Base-by-base conservation (phyloP, 2,329 filamentous ascomycete genomes). In the Cladosporium sp. region DNA sequence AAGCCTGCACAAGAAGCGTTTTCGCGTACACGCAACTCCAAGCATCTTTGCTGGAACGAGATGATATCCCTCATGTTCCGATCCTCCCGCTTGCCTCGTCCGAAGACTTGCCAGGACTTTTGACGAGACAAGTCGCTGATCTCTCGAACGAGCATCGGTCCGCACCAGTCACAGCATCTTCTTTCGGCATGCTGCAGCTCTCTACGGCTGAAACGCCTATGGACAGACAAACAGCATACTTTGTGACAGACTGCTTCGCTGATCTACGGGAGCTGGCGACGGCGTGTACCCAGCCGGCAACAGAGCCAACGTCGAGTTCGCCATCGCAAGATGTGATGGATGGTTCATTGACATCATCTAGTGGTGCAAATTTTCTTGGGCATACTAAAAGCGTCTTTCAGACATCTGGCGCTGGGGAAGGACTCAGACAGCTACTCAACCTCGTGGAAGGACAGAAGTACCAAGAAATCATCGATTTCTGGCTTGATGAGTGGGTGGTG, bases 391-490 rank as follows among this genome's bases (percentile, higher is more conserved):
- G 19, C 57, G 45, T 13, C 19, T 20, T 60, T 68, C 48, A 66
- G 63, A 49, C 59, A 56, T 19, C 53, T 62, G 52, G 55, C 56
- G 17, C 64, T 52, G 37, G 67, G n/a, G 53, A 42, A 13, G 62
- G 45, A 19, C 36, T 65, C 56, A 59, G 58, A 35, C 34, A 66
- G 24, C 53, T 77, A 52, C 60, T 60, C 19, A 67, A 68, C 24
- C 69, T 74, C 42, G 60, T 76, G 1, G 74, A 70, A 4, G 63
- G 67, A 19, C 63, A 64, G 20, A 61, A 66, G 36, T 70, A 61
- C 15, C 54, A 28, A 22, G 65, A 67, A n/a, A 64, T 77, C 42
- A 51, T 70, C n/a, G 66, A 67, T 12, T 76, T 75, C 59, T 77
- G 75, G 74, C 60, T 54, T 25, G 62, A 66, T 36, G 71, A 75